phyloP scores from a whole-genome alignment of 2,329 filamentous ascomycete genomes.

The Microcyclosporella mali region DNA sequence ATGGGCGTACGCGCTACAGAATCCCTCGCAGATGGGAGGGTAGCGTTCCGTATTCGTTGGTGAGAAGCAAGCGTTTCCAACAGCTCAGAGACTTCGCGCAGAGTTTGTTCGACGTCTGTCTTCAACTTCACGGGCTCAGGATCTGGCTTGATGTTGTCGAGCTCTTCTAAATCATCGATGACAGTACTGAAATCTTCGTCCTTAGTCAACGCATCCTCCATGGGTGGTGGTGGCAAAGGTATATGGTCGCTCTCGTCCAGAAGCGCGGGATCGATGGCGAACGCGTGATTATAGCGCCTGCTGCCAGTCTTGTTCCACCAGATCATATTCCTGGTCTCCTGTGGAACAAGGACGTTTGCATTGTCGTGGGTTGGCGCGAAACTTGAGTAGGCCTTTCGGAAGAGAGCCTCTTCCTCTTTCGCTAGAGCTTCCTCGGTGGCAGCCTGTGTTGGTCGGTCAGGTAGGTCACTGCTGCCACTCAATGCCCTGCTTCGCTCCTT shows the following conservation, averaged over 20 bases:
- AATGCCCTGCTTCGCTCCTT: conserved; percentile 68
- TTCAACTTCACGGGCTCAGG: conserved; percentile 28
- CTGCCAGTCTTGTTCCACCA: conserved; percentile 72
- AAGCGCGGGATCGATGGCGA: conserved; percentile 49
- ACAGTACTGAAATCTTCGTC: conserved; percentile 28
- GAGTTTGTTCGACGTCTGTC: conserved; percentile 41
- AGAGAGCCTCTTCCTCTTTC: conserved; percentile 64
- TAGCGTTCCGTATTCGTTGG: conserved; percentile 70
- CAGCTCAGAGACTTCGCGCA: conserved; percentile 68
- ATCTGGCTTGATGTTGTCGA: conserved; percentile 12
- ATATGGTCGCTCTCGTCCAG: conserved; percentile 30
- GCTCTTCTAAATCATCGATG: conserved; percentile 21
- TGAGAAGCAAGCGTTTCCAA: conserved; percentile 71
- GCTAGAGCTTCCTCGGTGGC: conserved; percentile 39
- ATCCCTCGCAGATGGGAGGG: conserved; percentile 42
- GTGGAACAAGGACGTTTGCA: conserved; percentile 62
- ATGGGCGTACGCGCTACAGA: conserved; percentile 26
- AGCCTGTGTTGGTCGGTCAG: conserved; percentile 31
- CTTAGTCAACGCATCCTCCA: conserved; percentile 33
- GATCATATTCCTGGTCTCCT: conserved; percentile 59
- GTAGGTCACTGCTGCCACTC: conserved; percentile 57
- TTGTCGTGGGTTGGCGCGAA: conserved; percentile 74
- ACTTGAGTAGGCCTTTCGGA: conserved; percentile 70
- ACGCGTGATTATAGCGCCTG: conserved; percentile 58
- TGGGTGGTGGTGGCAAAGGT: neutral